phyloP scores from a whole-genome alignment of 225 moss, liverwort and hornwort genomes.

The Lunularia cruciata region DNA sequence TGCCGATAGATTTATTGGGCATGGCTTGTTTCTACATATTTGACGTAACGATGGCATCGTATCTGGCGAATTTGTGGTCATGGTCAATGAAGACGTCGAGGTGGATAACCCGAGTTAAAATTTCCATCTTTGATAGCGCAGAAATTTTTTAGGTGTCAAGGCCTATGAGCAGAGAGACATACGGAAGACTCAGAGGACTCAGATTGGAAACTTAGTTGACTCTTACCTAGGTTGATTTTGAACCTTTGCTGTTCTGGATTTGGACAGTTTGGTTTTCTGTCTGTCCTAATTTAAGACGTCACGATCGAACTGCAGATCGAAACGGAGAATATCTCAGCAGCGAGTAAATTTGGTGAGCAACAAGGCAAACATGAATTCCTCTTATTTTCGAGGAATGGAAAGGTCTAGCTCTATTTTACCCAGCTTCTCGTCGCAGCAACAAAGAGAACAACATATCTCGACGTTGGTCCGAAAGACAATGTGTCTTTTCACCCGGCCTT shows the following conservation, averaged over 20 bases:
- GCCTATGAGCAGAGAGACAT: not conserved
- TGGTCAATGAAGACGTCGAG: not conserved
- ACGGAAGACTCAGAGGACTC: not conserved
- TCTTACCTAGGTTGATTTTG: not conserved
- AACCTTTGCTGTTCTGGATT: too few species aligned
- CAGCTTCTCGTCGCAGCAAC: conserved; percentile 14
- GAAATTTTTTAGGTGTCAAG: not conserved
- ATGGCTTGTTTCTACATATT: not conserved
- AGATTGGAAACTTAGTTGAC: not conserved
- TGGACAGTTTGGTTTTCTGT: too few species aligned
- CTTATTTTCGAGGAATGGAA: not conserved
- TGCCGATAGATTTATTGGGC: too few species aligned
- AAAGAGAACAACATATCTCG: not conserved
- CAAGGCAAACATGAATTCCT: not conserved
- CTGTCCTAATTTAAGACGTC: too few species aligned
- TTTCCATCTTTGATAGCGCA: not conserved
- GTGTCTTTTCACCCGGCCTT: conserved; percentile 1
- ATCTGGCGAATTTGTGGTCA: not conserved
- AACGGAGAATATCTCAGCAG: conserved; percentile 15
- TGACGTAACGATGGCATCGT: too few species aligned
- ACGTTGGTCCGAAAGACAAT: conserved; percentile 2
- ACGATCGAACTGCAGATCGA: not conserved
- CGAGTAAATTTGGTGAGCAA: not conserved
- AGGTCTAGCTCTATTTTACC: not conserved
- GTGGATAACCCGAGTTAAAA: not conserved